Percentiles rank a stretch among this genome's conserved stretches.
These are phyloP conservation scores for Xylariaceae sp. DNA, from an alignment of 2,329 filamentous ascomycete species.

Conservation along the genomic window DNA sequence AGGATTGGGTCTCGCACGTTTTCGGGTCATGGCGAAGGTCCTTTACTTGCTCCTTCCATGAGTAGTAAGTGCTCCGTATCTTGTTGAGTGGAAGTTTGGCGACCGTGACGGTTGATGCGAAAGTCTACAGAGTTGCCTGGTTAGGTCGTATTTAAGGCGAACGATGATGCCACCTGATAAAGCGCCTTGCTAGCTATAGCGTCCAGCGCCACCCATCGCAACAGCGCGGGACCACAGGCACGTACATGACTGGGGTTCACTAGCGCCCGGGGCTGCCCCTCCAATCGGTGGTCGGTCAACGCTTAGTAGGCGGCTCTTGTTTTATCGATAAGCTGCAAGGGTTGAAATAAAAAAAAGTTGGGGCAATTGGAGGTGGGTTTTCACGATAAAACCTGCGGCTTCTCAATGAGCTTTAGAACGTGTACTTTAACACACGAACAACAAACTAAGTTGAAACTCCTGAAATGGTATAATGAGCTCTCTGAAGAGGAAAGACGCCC, in stretches of 20 bases:
- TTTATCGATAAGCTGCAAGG: slow-evolving; percentile 30
- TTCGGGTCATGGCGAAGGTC: slow-evolving; percentile 46
- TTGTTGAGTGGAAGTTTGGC: neutral
- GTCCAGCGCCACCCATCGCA: too few relatives aligned
- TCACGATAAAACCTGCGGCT: slow-evolving; percentile 4
- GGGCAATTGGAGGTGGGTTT: slow-evolving; percentile 7
- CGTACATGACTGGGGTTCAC: too few relatives aligned
- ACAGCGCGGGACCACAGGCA: too few relatives aligned
- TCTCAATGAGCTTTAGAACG: slow-evolving; percentile 1
- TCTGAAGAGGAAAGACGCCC: slow-evolving; percentile 64
- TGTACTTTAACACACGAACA: slow-evolving; percentile 1
- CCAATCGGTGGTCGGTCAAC: slow-evolving; percentile 4
- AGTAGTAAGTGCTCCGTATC: slow-evolving; percentile 5
- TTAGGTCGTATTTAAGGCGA: too few relatives aligned
- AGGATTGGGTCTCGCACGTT: slow-evolving; percentile 48
- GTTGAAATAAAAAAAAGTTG: slow-evolving; percentile 28
- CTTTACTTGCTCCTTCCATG: slow-evolving; percentile 14
- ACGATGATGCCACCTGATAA: slow-evolving; percentile 7
- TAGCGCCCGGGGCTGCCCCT: too few relatives aligned
- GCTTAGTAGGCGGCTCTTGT: neutral
- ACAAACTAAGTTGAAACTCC: slow-evolving; percentile 6
- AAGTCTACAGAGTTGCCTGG: slow-evolving; percentile 1
- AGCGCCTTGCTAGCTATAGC: slow-evolving; percentile 1
- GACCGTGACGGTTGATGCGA: too few relatives aligned
- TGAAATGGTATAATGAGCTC: slow-evolving; percentile 55